Evolutionary conservation across 495 filamentous ascomycete species (phyloP).

Genomic region (Podospora fimiseda): DNA sequence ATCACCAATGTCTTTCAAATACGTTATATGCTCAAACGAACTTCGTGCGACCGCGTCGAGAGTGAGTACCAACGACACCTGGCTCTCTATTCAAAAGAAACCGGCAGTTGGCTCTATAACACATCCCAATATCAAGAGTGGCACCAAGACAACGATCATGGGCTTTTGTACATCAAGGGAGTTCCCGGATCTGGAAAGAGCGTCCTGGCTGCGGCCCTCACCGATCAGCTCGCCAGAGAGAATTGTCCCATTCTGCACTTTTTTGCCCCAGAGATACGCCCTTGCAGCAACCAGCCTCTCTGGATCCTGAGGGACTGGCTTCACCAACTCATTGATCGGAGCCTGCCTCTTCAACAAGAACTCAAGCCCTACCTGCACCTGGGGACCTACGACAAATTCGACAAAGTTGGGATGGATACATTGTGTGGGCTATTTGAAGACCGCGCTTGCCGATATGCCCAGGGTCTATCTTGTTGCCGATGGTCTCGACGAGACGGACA

Average conservation of each 20-base stretch:
- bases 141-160: slow-evolving; percentile 28
- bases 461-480: slow-evolving; percentile 42
- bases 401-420: slow-evolving; percentile 14
- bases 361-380: slow-evolving; percentile 21
- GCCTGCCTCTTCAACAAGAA: slow-evolving; percentile 30
- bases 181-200: slow-evolving; percentile 49
- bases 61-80: slow-evolving; percentile 35
- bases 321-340: slow-evolving; percentile 35
- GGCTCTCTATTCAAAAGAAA: slow-evolving; percentile 34
- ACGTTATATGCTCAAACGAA: slow-evolving; percentile 34
- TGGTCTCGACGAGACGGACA: slow-evolving; percentile 41
- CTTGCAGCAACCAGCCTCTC: slow-evolving; percentile 37
- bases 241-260: slow-evolving; percentile 42
- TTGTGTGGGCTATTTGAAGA: slow-evolving; percentile 20
- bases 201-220: slow-evolving; percentile 40
- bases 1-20: slow-evolving; percentile 21
- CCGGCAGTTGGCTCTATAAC: slow-evolving; percentile 39
- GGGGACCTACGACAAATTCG: slow-evolving; percentile 1
- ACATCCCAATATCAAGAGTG: slow-evolving; percentile 35
- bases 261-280: slow-evolving; percentile 52
- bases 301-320: slow-evolving; percentile 42
- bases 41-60: slow-evolving; percentile 22
- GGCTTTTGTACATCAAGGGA: slow-evolving; percentile 45
- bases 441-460: slow-evolving; percentile 23
- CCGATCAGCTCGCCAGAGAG: slow-evolving; percentile 22